These are phyloP conservation scores for Leccinum barrowsii DNA, from an alignment of 768 basidiomycete species.

Conservation along the genomic window DNA sequence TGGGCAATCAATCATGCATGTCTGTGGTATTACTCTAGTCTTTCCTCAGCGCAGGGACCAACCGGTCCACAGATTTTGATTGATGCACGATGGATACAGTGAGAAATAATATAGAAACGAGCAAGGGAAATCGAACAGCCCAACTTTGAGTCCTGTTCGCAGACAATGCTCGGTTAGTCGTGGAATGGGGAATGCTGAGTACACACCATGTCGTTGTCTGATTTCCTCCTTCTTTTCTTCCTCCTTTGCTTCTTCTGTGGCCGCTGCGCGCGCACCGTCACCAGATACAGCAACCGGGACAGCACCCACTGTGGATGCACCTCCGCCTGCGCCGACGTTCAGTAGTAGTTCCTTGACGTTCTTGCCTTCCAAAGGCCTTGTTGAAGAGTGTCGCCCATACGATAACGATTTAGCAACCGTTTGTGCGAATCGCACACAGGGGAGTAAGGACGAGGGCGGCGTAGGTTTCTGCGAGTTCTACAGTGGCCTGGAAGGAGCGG, in stretches of 20 bases:
- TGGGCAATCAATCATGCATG: too few relatives aligned
- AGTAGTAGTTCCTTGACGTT: constrained; percentile 94
- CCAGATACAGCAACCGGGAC: constrained; percentile 53
- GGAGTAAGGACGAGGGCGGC: constrained; percentile 79
- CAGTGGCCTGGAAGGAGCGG: constrained; percentile 40
- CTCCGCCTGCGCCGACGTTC: constrained; percentile 91
- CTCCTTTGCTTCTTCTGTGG: constrained; percentile 72
- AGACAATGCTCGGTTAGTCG: background rate
- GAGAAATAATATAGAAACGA: constrained; percentile 25
- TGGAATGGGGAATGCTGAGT: background rate
- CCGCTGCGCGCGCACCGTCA: constrained; percentile 58
- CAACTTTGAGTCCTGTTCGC: constrained; percentile 68
- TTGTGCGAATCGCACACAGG: background rate
- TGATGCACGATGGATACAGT: constrained; percentile 23
- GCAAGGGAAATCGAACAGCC: constrained; percentile 65
- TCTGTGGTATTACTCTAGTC: too few relatives aligned
- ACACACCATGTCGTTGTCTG: constrained; percentile 63
- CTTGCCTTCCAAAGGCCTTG: constrained; percentile 96
- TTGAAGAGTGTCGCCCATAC: constrained; percentile 92
- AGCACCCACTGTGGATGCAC: too few relatives aligned
- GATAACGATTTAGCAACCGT: background rate
- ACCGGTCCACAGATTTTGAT: constrained; percentile 20
- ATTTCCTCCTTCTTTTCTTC: constrained; percentile 79
- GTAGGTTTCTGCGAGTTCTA: constrained; percentile 91
- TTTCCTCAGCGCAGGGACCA: constrained; percentile 12